A percentile compares a stretch with the other conserved stretches of the same genome.
These are phyloP conservation scores for Panicum hallii DNA, from an alignment of 202 grass and related monocot genomes.

Conservation along the genomic window DNA sequence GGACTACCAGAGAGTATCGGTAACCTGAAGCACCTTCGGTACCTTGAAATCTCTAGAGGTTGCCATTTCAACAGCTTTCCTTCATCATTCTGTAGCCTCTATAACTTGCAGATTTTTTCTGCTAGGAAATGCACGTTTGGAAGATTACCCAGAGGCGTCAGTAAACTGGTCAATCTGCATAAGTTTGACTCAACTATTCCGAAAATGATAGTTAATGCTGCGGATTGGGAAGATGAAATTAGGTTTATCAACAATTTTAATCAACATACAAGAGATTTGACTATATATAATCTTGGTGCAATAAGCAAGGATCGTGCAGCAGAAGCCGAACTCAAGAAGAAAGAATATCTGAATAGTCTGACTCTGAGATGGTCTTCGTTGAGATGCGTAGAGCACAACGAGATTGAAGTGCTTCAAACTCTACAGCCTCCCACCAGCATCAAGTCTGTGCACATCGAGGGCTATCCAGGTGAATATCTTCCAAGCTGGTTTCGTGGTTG, in stretches of 20 bases:
- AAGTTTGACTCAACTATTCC: not conserved
- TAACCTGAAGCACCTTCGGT: constrained; percentile 43
- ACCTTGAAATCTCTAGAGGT: not conserved
- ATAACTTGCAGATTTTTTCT: constrained; percentile 22
- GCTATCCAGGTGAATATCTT: constrained; percentile 27
- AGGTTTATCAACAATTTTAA: not conserved
- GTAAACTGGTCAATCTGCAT: constrained; percentile 10
- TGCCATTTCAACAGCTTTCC: not conserved
- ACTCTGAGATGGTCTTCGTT: not conserved
- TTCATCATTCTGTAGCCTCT: not conserved
- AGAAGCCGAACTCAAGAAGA: not conserved
- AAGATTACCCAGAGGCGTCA: not conserved
- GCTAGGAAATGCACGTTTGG: not conserved
- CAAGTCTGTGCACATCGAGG: not conserved
- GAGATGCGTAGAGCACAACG: not conserved
- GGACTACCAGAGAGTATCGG: constrained; percentile 30
- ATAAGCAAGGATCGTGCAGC: constrained; percentile 2
- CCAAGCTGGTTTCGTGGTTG: constrained; percentile 7
- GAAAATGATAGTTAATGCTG: not conserved
- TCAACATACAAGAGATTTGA: not conserved
- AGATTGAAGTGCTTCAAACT: constrained; percentile 35
- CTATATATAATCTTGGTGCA: not conserved
- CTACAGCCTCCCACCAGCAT: constrained; percentile 36
- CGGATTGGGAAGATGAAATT: not conserved
- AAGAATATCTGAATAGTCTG: not conserved